Conservation (phyloP, 768 basidiomycete genomes). For the Leccinum aurantiacum region DNA sequence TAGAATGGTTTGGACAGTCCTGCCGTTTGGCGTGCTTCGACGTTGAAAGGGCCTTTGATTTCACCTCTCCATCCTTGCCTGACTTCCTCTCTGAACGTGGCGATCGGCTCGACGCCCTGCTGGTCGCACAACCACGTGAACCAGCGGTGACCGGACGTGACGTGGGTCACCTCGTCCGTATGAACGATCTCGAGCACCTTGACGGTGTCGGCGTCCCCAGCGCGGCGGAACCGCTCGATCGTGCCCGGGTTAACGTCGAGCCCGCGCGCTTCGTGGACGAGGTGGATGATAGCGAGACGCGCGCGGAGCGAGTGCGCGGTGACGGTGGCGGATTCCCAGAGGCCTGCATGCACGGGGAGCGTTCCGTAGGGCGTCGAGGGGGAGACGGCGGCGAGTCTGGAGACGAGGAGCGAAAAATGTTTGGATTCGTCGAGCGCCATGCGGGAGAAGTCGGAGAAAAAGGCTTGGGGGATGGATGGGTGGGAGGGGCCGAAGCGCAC, state of each 20-base stretch:
- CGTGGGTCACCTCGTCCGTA: constrained; percentile 78
- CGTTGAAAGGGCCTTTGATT: not conserved
- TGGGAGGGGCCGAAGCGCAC: not conserved
- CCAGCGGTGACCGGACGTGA: constrained; percentile 55
- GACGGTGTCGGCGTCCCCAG: constrained; percentile 49
- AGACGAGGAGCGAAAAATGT: not conserved
- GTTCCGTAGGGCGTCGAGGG: not conserved
- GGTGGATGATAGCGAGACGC: constrained; percentile 59
- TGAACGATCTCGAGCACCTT: constrained; percentile 73
- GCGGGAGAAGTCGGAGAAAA: not conserved
- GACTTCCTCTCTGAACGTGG: not conserved
- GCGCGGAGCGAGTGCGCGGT: not conserved
- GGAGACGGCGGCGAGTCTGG: not conserved
- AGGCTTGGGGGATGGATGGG: not conserved
- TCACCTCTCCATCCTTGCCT: not conserved
- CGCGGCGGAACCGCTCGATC: not conserved
- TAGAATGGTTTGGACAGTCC: not conserved
- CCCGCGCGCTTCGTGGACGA: constrained; percentile 63
- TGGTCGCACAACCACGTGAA: not conserved
- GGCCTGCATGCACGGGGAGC: not conserved
- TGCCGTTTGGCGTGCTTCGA: not conserved
- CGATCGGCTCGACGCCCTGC: not conserved
- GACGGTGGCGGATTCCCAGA: not conserved
- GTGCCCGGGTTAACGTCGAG: not conserved
- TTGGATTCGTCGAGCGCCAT: not conserved